phyloP scores from a whole-genome alignment of 2,329 filamentous ascomycete genomes.

The Fusarium stilboides region DNA sequence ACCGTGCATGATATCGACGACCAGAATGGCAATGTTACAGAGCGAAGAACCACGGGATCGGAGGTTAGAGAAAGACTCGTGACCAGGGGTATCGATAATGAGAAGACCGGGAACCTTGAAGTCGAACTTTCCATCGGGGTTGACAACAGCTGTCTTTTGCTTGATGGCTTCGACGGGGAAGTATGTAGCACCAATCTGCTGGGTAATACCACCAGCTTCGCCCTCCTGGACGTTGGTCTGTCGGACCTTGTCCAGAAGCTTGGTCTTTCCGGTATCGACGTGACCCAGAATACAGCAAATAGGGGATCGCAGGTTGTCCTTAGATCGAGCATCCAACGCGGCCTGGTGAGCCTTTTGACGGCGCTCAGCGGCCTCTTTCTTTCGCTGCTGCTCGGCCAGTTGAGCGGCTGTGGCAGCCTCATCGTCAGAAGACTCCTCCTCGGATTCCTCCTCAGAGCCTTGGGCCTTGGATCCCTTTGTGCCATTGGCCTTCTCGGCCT shows the following conservation, averaged over 20 bases:
- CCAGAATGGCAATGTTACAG: constrained; percentile 98
- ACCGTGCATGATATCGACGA: constrained; percentile 99
- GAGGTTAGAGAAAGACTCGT: constrained; percentile 99
- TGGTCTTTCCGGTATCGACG: constrained; percentile 99
- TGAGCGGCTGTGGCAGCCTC: constrained; percentile 82
- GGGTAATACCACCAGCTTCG: constrained; percentile 98
- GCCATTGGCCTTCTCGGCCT: constrained; percentile 70
- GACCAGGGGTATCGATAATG: constrained; percentile 97
- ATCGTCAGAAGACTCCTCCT: constrained; percentile 78
- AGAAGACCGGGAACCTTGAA: constrained; percentile 98
- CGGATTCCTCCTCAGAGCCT: constrained; percentile 66
- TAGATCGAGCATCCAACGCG: constrained; percentile 89
- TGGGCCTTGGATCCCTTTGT: constrained; percentile 58
- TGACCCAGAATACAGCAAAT: constrained; percentile 99
- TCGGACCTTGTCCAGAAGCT: constrained; percentile 97
- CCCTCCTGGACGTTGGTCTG: constrained; percentile 99
- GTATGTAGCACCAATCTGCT: constrained; percentile 99
- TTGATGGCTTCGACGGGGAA: constrained; percentile 95
- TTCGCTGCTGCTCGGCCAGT: constrained; percentile 81
- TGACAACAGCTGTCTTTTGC: constrained; percentile 94
- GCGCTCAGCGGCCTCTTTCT: constrained; percentile 90
- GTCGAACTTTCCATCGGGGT: constrained; percentile 89
- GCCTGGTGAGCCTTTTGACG: constrained; percentile 93
- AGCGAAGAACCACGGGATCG: constrained; percentile 97
- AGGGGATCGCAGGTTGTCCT: constrained; percentile 94